Percentiles rank a stretch among this genome's conserved stretches.
phyloP scores from a whole-genome alignment of 768 basidiomycete species.

The Tricholoma hemisulphureum region DNA sequence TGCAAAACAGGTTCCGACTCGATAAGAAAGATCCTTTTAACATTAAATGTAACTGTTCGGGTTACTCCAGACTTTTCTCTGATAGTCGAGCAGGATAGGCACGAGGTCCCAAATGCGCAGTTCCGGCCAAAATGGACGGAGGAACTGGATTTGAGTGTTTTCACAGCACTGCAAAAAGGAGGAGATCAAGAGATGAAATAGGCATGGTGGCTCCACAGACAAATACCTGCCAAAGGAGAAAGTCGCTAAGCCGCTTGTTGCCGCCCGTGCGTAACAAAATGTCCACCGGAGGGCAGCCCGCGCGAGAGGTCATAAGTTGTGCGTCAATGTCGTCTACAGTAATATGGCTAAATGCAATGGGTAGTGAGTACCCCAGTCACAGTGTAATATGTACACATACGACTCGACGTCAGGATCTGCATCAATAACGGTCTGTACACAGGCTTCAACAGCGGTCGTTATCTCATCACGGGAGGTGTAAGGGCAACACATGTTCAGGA shows the following conservation, averaged over 20 bases:
- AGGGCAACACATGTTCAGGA: constrained; percentile 87
- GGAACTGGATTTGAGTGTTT: constrained; percentile 82
- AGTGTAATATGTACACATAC: background rate
- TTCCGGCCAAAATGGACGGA: constrained; percentile 85
- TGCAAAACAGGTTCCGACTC: no score
- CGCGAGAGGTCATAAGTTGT: constrained; percentile 61
- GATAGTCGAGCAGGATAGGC: constrained; percentile 85
- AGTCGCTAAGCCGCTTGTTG: constrained; percentile 83
- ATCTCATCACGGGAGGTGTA: constrained; percentile 92
- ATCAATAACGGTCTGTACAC: constrained; percentile 37
- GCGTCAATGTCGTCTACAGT: constrained; percentile 63
- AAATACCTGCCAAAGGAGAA: constrained; percentile 92
- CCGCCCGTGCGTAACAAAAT: constrained; percentile 88
- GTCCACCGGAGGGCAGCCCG: constrained; percentile 75
- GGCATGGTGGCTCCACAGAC: background rate
- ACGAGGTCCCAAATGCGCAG: constrained; percentile 82
- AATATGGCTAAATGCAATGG: constrained; percentile 34
- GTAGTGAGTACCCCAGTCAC: background rate
- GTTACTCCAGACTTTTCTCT: constrained; percentile 63
- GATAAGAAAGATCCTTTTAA: no score
- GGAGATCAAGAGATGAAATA: background rate
- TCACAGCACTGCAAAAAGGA: constrained; percentile 59
- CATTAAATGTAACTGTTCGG: no score
- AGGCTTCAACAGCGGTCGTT: constrained; percentile 62
- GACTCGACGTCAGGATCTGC: background rate